Conservation (phyloP, 192 early-diverging fungal genomes). For the Podila horticola region DNA sequence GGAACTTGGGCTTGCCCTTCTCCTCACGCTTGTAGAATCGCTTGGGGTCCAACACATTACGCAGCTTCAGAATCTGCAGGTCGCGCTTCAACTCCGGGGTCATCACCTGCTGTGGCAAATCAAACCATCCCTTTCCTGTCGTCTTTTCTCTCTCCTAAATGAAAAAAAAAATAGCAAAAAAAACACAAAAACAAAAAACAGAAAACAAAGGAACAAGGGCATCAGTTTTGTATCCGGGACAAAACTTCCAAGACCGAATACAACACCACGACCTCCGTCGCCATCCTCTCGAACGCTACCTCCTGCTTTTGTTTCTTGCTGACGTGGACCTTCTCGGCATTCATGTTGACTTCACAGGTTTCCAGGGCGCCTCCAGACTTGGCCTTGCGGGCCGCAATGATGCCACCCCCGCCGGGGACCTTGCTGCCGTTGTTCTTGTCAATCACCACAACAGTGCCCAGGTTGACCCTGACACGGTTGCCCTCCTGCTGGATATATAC, state of each 20-base stretch:
- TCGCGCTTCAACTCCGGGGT: constrained; percentile 93
- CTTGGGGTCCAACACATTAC: constrained; percentile 92
- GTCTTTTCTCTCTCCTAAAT: constrained; percentile 48
- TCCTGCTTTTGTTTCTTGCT: constrained; percentile 52
- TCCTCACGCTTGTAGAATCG: constrained; percentile 89
- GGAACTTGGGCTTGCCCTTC: constrained; percentile 64
- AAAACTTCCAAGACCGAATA: neutral
- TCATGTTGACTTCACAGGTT: constrained; percentile 42
- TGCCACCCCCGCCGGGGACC: constrained; percentile 4
- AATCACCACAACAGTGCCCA: constrained; percentile 39
- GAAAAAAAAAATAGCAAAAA: neutral
- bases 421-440: constrained; percentile 18
- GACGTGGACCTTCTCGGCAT: constrained; percentile 33
- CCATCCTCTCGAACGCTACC: constrained; percentile 17
- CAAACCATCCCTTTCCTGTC: constrained; percentile 82
- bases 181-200: neutral
- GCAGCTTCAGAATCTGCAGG: constrained; percentile 84
- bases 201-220: neutral
- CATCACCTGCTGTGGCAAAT: constrained; percentile 84
- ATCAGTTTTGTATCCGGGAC: neutral
- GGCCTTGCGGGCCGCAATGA: neutral
- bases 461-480: constrained; percentile 28
- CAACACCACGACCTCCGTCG: neutral
- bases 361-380: constrained; percentile 26
- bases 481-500: constrained; percentile 49